A percentile compares a stretch with the other conserved stretches of the same genome.
Evolutionary conservation across 2,329 filamentous ascomycete species (phyloP).

Genomic region (Penicillium sp.): DNA sequence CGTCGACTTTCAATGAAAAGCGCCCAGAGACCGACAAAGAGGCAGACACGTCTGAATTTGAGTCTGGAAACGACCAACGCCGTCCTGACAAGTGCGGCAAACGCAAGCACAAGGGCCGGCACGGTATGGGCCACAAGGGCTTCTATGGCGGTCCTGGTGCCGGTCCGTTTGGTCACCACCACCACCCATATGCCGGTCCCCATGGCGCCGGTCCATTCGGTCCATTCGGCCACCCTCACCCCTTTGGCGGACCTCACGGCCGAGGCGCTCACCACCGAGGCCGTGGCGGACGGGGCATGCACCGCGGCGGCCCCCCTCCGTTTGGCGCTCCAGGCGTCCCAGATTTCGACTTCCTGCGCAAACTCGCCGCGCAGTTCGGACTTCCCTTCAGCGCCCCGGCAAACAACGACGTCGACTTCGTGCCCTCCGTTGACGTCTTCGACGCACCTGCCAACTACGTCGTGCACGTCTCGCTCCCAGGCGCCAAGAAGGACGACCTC

Average conservation of each 20-base stretch:
- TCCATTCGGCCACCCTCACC: conserved; percentile 2
- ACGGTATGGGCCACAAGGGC: conserved; percentile 1
- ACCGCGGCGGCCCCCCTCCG: conserved; percentile 3
- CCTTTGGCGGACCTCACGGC: conserved; percentile 5
- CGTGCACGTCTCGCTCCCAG: conserved; percentile 70
- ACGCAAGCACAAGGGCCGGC: conserved; percentile 9
- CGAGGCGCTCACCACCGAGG: conserved; percentile 9
- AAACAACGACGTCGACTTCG: conserved; percentile 35
- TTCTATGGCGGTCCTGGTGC: conserved; percentile 2
- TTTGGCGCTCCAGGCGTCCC: not conserved
- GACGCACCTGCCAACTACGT: conserved; percentile 63
- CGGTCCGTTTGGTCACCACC: conserved; percentile 5
- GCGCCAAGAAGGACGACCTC: conserved; percentile 74
- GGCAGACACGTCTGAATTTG: conserved; percentile 4
- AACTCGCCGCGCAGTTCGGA: conserved; percentile 31
- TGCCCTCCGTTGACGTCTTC: conserved; percentile 62
- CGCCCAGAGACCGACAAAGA: conserved; percentile 6
- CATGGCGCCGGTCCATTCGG: conserved; percentile 1
- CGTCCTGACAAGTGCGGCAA: conserved; percentile 28
- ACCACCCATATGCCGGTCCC: not conserved
- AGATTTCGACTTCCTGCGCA: conserved; percentile 29
- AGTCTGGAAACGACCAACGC: conserved; percentile 18
- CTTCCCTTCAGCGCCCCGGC: conserved; percentile 23
- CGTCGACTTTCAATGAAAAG: conserved; percentile 2
- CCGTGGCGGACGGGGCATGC: conserved; percentile 10